A percentile compares a stretch with the other conserved stretches of the same genome.
Evolutionary conservation across 176 grass and related monocot genomes (phyloP).

Genomic region (Cenchrus fungigraminus): DNA sequence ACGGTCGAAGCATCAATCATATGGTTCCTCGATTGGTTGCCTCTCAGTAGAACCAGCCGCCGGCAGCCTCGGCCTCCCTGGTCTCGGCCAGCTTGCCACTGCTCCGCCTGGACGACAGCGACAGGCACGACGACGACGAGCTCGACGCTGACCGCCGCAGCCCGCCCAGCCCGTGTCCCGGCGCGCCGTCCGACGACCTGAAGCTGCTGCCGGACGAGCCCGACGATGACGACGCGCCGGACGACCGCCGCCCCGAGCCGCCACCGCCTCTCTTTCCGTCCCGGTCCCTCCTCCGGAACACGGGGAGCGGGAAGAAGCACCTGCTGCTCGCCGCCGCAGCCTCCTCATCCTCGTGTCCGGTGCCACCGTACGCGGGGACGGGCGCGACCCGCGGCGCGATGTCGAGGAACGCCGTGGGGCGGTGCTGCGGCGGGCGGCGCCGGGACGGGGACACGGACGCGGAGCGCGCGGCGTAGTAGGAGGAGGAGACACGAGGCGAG

Average conservation of each 20-base stretch:
- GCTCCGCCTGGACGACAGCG: conserved; percentile 35
- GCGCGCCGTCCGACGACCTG: conserved; percentile 37
- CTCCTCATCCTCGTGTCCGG: neutral
- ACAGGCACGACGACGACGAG: conserved; percentile 42
- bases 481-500: conserved; percentile 34
- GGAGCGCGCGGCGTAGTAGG: conserved; percentile 39
- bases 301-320: conserved; percentile 58
- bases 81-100: conserved; percentile 26
- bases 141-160: conserved; percentile 41
- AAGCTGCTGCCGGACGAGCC: conserved; percentile 35
- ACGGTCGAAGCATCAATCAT: no score
- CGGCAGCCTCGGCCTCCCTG: conserved; percentile 44
- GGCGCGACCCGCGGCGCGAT: conserved; percentile 1
- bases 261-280: conserved; percentile 32
- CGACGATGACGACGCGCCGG: neutral
- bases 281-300: conserved; percentile 41
- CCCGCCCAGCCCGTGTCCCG: neutral
- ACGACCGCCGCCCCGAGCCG: neutral
- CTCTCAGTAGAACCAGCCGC: conserved; percentile 50
- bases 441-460: conserved; percentile 53
- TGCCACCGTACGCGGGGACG: neutral
- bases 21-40: no score
- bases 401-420: conserved; percentile 49
- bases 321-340: neutral
- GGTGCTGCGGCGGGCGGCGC: neutral